phyloP scores from a whole-genome alignment of 441 rosid species.

The Bruguiera hainesii region DNA sequence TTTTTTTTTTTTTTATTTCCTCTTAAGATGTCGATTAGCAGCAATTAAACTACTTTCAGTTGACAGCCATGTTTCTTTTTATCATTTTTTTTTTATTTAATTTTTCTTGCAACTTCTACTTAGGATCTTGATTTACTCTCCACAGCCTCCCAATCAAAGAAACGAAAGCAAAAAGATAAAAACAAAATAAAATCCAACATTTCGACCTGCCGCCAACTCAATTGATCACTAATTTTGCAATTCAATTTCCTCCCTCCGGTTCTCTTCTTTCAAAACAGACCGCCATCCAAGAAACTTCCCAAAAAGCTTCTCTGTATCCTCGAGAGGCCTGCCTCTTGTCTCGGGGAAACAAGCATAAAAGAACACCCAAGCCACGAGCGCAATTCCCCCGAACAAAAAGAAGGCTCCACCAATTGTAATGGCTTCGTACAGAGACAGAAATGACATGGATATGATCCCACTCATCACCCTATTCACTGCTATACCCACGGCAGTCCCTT shows the following conservation, averaged over 20 bases:
- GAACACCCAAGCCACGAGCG: conserved; percentile 46
- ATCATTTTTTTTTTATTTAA: not conserved
- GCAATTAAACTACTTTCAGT: too few relatives aligned
- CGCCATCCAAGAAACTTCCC: conserved; percentile 46
- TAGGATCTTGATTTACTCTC: too few relatives aligned
- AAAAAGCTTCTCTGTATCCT: conserved; percentile 62
- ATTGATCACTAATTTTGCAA: too few relatives aligned
- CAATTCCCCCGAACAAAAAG: conserved; percentile 53
- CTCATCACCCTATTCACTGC: conserved; percentile 58
- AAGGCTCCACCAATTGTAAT: conserved; percentile 75
- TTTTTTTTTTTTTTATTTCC: too few relatives aligned
- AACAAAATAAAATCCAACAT: not conserved
- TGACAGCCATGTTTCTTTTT: not conserved
- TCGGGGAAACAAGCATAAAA: conserved; percentile 60
- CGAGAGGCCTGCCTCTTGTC: conserved; percentile 66
- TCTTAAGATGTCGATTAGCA: too few relatives aligned
- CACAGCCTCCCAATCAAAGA: not conserved
- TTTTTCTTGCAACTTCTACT: too few relatives aligned
- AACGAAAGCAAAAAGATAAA: too few relatives aligned
- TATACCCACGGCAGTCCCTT: conserved; percentile 61
- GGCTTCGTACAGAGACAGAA: conserved; percentile 42
- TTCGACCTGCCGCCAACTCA: too few relatives aligned
- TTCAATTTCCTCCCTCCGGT: conserved; percentile 11
- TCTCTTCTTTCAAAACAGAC: conserved; percentile 19
- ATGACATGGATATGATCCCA: conserved; percentile 56